Conservation (phyloP, 768 basidiomycete genomes). For the Pleurotus ostreatus region DNA sequence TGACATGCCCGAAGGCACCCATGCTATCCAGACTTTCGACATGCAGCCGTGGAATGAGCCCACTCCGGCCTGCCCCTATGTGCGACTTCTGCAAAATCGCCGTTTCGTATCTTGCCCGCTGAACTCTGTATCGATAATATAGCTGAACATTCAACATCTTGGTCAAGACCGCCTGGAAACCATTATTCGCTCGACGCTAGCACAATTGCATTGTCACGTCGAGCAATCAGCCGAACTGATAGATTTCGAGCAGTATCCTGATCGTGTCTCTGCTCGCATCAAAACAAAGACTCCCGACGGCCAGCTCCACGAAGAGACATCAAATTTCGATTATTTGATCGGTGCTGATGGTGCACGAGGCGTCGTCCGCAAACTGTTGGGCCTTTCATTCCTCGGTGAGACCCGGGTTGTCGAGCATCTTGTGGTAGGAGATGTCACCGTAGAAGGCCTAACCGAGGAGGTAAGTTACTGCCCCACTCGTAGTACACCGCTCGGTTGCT, state of each 20-base stretch:
- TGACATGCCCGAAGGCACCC: slow-evolving; percentile 14
- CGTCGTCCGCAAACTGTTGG: slow-evolving; percentile 22
- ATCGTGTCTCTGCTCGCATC: slow-evolving; percentile 18
- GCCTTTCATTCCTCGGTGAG: slow-evolving; percentile 24
- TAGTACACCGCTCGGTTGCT: neutral
- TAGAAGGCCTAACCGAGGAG: slow-evolving; percentile 35
- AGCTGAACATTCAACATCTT: slow-evolving; percentile 21
- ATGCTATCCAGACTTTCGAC: slow-evolving; percentile 12
- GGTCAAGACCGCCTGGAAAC: slow-evolving; percentile 22
- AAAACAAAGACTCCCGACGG: slow-evolving; percentile 7
- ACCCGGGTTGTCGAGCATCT: slow-evolving; percentile 21
- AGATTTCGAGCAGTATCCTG: slow-evolving; percentile 20
- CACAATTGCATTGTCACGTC: slow-evolving; percentile 16
- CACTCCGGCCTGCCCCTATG: slow-evolving; percentile 22
- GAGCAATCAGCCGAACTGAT: slow-evolving; percentile 21
- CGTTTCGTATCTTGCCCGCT: slow-evolving; percentile 1
- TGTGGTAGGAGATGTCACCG: slow-evolving; percentile 30
- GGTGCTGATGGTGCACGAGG: slow-evolving; percentile 23
- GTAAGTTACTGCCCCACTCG: slow-evolving; percentile 18
- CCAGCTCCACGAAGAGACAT: slow-evolving; percentile 9
- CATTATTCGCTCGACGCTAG: slow-evolving; percentile 19
- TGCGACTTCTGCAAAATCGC: slow-evolving; percentile 10
- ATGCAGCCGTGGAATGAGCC: slow-evolving; percentile 16
- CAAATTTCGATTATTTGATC: slow-evolving; percentile 16
- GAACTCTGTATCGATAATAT: slow-evolving; percentile 13